Percentiles rank a stretch among this genome's conserved stretches.
Conservation (phyloP, 805 yeast genomes). For the Candida sanyiensis region DNA sequence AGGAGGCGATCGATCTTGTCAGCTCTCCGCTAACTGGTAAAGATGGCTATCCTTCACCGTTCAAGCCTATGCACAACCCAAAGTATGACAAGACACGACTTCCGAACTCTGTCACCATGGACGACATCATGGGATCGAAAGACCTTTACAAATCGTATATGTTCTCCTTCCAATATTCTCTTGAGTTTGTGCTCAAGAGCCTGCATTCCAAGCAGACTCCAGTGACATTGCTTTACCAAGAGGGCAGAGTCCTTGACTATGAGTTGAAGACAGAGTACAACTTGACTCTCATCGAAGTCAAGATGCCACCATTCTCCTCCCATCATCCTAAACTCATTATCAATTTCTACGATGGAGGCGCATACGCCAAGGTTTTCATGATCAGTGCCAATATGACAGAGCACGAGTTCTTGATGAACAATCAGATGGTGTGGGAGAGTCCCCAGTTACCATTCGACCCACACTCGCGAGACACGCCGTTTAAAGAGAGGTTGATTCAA, state of each 20-base stretch:
- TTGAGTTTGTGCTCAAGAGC: conserved; percentile 32
- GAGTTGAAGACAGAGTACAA: conserved; percentile 9
- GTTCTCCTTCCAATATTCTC: conserved; percentile 44
- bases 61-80: conserved; percentile 19
- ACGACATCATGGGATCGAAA: conserved; percentile 30
- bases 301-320: conserved; percentile 36
- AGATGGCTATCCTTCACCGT: conserved; percentile 17
- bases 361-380: conserved; percentile 42
- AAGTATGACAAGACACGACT: conserved; percentile 15
- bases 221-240: conserved; percentile 29
- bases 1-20: not conserved
- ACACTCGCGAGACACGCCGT: conserved; percentile 23
- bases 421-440: conserved; percentile 64
- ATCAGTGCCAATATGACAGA: conserved; percentile 56
- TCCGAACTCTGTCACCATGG: conserved; percentile 22
- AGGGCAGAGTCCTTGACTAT: conserved; percentile 26
- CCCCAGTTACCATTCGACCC: conserved; percentile 32
- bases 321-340: conserved; percentile 71
- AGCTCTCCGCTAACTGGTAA: too few species aligned
- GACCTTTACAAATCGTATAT: conserved; percentile 35
- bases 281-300: conserved; percentile 26
- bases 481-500: conserved; percentile 38
- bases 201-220: conserved; percentile 4
- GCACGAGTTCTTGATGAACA: conserved; percentile 49
- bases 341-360: conserved; percentile 38